Evolutionary conservation across 352 stramenopile genomes (phyloP).

Genomic region (Phytophthora pisi): DNA sequence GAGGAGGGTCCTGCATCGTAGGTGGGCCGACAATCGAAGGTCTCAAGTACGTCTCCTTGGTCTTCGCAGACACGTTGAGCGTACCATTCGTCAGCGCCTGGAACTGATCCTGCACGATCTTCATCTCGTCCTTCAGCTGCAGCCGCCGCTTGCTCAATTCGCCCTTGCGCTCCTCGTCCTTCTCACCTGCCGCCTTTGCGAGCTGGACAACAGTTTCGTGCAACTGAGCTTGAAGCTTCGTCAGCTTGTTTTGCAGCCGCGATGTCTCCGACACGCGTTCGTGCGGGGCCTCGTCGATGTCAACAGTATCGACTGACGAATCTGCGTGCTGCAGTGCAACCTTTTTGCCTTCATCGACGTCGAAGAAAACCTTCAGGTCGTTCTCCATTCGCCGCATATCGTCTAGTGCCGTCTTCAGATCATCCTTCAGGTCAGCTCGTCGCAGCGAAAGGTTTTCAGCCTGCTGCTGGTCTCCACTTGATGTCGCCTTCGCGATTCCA

Average conservation of each 20-base stretch:
- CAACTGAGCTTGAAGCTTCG: constrained; percentile 50
- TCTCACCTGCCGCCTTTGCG: constrained; percentile 57
- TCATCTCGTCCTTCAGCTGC: constrained; percentile 80
- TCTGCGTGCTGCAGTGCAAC: constrained; percentile 30
- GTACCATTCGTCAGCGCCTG: constrained; percentile 46
- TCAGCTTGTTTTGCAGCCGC: constrained; percentile 53
- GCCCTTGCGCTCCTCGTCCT: constrained; percentile 51
- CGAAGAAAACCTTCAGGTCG: constrained; percentile 55
- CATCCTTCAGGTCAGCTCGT: constrained; percentile 67
- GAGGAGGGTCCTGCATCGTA: constrained; percentile 29
- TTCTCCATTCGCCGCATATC: constrained; percentile 77
- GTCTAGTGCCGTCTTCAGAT: constrained; percentile 67
- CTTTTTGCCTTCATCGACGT: constrained; percentile 41
- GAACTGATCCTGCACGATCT: constrained; percentile 65
- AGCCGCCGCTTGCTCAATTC: constrained; percentile 61
- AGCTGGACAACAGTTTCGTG: constrained; percentile 74
- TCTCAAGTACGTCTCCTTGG: constrained; percentile 34
- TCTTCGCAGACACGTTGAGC: constrained; percentile 31
- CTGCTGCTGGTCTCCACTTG: constrained; percentile 57
- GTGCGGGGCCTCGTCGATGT: constrained; percentile 60
- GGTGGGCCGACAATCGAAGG: constrained; percentile 38
- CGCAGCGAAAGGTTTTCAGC: constrained; percentile 71
- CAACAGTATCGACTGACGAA: constrained; percentile 35
- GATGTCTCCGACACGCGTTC: constrained; percentile 42
- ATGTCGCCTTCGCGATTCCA: constrained; percentile 59